A percentile compares a stretch with the other conserved stretches of the same genome.
These are phyloP conservation scores for Mycena polygramma DNA, from an alignment of 768 basidiomycete species.

Conservation along the genomic window DNA sequence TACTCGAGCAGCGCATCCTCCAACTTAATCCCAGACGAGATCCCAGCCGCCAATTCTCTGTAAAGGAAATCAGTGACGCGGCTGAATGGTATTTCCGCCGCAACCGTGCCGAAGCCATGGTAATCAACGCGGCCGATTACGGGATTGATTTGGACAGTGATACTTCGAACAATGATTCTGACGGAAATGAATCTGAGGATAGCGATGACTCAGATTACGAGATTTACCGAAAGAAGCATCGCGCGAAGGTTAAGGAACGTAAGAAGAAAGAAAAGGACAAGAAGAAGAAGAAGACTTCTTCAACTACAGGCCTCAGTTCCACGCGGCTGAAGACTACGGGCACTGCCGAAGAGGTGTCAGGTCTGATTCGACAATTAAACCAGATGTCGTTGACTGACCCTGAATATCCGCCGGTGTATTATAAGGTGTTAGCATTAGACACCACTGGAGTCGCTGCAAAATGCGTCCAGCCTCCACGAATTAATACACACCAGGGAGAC, in stretches of 20 bases:
- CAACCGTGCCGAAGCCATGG: slow-evolving; percentile 8
- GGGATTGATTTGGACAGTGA: not conserved
- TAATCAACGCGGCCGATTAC: slow-evolving; percentile 16
- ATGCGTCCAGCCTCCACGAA: too few species aligned
- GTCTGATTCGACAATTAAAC: too few species aligned
- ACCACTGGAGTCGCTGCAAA: too few species aligned
- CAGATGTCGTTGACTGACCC: too few species aligned
- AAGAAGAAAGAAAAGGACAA: slow-evolving; percentile 18
- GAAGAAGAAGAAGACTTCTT: not conserved
- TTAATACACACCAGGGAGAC: too few species aligned
- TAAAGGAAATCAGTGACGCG: slow-evolving; percentile 8
- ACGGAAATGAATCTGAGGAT: not conserved
- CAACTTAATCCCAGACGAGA: not conserved
- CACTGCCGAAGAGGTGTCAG: too few species aligned
- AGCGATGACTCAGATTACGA: slow-evolving; percentile 18
- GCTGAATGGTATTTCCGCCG: slow-evolving; percentile 24
- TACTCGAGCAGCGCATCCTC: slow-evolving; percentile 1
- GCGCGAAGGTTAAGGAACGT: not conserved
- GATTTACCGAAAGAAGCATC: slow-evolving; percentile 1
- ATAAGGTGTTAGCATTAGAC: too few species aligned
- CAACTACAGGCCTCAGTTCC: not conserved
- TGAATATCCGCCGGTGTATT: too few species aligned
- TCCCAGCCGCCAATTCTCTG: not conserved
- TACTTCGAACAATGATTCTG: not conserved
- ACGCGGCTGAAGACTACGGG: not conserved